These are phyloP conservation scores for Rhynchosporium agropyri DNA, from an alignment of 2,329 filamentous ascomycete genomes.

Conservation along the genomic window DNA sequence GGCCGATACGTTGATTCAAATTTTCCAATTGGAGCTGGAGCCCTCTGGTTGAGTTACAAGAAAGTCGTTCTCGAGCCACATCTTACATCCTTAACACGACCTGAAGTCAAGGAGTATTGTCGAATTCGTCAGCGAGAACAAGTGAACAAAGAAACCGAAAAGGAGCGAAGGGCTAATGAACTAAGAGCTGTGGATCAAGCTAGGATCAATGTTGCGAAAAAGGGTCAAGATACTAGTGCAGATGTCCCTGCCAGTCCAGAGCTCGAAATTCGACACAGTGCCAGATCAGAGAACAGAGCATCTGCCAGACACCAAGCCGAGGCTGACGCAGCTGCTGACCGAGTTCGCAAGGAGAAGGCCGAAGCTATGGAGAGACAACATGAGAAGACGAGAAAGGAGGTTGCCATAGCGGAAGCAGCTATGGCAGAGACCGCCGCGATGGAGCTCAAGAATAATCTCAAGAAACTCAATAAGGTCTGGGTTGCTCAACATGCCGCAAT, in stretches of 20 bases:
- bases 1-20: slow-evolving; percentile 61
- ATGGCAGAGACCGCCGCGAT: slow-evolving; percentile 35
- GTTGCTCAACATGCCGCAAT: slow-evolving; percentile 37
- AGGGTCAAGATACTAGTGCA: slow-evolving; percentile 23
- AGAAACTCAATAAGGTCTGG: slow-evolving; percentile 41
- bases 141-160: slow-evolving; percentile 54
- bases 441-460: slow-evolving; percentile 40
- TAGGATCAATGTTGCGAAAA: slow-evolving; percentile 29
- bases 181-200: slow-evolving; percentile 35
- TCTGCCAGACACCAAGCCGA: slow-evolving; percentile 36
- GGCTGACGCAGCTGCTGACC: slow-evolving; percentile 31
- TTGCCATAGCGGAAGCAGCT: slow-evolving; percentile 35
- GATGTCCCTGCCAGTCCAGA: slow-evolving; percentile 29
- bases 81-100: slow-evolving; percentile 52
- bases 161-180: slow-evolving; percentile 53
- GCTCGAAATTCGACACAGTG: slow-evolving; percentile 37
- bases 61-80: slow-evolving; percentile 62
- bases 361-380: slow-evolving; percentile 36
- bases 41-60: slow-evolving; percentile 64
- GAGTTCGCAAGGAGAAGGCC: slow-evolving; percentile 34
- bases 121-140: slow-evolving; percentile 62
- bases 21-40: slow-evolving; percentile 61
- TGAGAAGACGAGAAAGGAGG: slow-evolving; percentile 39
- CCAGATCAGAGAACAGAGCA: slow-evolving; percentile 35
- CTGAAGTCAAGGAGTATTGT: slow-evolving; percentile 65